phyloP scores from a whole-genome alignment of 2,329 filamentous ascomycete genomes.

The Diaporthe sp. region DNA sequence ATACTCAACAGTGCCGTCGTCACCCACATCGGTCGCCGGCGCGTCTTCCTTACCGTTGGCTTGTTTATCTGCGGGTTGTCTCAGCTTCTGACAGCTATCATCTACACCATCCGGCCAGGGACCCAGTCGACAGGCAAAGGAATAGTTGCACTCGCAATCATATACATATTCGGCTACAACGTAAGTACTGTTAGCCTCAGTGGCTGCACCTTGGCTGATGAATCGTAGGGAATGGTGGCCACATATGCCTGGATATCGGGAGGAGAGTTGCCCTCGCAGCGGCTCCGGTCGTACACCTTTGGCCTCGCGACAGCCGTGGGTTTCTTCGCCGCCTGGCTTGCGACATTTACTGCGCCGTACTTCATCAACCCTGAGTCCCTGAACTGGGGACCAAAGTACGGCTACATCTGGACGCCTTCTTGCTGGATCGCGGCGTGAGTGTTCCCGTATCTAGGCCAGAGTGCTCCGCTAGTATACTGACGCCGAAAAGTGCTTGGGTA shows the following conservation, averaged over 20 bases:
- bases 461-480: not conserved
- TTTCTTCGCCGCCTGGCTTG: slow-evolving; percentile 69
- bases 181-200: slow-evolving; percentile 37
- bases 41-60: slow-evolving; percentile 65
- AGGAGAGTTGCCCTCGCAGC: slow-evolving; percentile 69
- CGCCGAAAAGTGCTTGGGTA: slow-evolving; percentile 50
- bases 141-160: slow-evolving; percentile 65
- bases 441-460: too few species aligned
- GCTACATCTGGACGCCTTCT: slow-evolving; percentile 66
- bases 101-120: slow-evolving; percentile 61
- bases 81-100: slow-evolving; percentile 66
- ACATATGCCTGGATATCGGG: slow-evolving; percentile 70
- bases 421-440: slow-evolving; percentile 50
- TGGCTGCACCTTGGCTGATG: not conserved
- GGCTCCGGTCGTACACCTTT: slow-evolving; percentile 69
- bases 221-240: slow-evolving; percentile 58
- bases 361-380: slow-evolving; percentile 69
- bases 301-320: slow-evolving; percentile 66
- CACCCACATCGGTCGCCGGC: slow-evolving; percentile 65
- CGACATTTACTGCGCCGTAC: slow-evolving; percentile 70
- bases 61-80: slow-evolving; percentile 65
- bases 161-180: slow-evolving; percentile 69
- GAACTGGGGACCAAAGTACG: slow-evolving; percentile 70
- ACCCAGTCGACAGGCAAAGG: slow-evolving; percentile 56
- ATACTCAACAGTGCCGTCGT: slow-evolving; percentile 66